These are phyloP conservation scores for Cymodocea nodosa DNA, from an alignment of 116 monocot genomes.

Conservation along the genomic window DNA sequence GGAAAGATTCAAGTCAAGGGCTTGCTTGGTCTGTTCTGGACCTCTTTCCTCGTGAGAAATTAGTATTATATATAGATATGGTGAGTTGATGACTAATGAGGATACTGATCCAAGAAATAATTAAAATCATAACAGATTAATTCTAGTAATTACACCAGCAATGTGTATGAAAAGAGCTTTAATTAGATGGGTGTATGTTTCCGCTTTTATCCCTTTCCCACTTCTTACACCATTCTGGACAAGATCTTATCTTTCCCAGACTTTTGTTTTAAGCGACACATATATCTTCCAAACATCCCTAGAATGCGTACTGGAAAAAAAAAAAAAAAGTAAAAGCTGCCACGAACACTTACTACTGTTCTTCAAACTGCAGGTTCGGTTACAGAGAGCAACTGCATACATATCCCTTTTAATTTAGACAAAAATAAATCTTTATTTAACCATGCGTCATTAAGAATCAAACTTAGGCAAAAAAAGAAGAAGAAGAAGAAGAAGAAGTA, in stretches of 20 bases:
- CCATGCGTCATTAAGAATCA: not conserved
- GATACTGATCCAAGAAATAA: too few species aligned
- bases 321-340: not conserved
- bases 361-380: not conserved
- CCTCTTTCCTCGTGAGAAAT: too few species aligned
- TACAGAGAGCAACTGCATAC: not conserved
- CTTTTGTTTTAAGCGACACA: not conserved
- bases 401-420: not conserved
- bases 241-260: slow-evolving; percentile 1
- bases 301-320: not conserved
- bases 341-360: not conserved
- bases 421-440: not conserved
- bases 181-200: slow-evolving; percentile 1
- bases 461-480: not conserved
- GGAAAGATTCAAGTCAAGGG: too few species aligned
- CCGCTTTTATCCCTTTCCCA: not conserved
- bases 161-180: not conserved
- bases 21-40: too few species aligned
- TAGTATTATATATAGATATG: too few species aligned
- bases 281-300: slow-evolving; percentile 3
- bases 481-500: not conserved
- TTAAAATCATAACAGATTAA: too few species aligned
- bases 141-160: not conserved
- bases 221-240: not conserved
- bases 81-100: too few species aligned